Evolutionary conservation across 1,284 basidiomycete genomes (phyloP), one percentile per base, ranked within the genome.

Genomic region (Rhizoctonia solani): DNA sequence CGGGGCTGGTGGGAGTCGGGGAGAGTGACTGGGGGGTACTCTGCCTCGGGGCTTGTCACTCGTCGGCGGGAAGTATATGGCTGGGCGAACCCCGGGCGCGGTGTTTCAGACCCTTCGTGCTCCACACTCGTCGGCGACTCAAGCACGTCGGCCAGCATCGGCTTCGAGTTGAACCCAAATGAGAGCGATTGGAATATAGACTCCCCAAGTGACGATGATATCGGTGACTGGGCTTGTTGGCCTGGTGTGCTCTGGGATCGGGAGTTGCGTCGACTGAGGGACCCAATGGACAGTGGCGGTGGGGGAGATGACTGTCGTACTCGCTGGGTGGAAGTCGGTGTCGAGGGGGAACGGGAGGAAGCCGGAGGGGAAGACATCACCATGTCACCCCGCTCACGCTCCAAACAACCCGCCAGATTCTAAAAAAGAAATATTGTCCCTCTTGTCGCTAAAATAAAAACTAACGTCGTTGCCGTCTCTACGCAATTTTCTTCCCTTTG

Each of bases 151-250:
- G 58, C 30, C 32, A 63, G 34, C 58, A 52, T 63, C 47, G 34
- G n/a, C 37, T 41, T 56, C 4, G 54, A 13, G 23, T n/a, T 29
- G 8, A 63, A 63, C 32, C 58, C 58, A 63, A 63, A 63, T 9
- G 58, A 63, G 11, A 63, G 47, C 32, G 58, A 63, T 47, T 63
- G 58, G 47, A 63, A 63, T n/a, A 63, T 63, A 11, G 58, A 63
- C 58, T 63, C 58, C n/a, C 58, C 58, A 11, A 63, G 19, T 34
- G 58, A 63, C 19, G 58, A 25, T n/a, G 58, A 37, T 6, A 47
- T 19, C 44, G 29, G 1, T 6, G 46, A 6, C 6, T 41, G 27
- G 6, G 58, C 52, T 14, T 63, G 58, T 37, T 63, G 58, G n/a
- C 47, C 47, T 2, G 47, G 58, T 14, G 58, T 63, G 58, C 58